These are phyloP conservation scores for Paraphaeosphaeria minitans DNA, from an alignment of 2,329 filamentous ascomycete species.

Conservation along the genomic window DNA sequence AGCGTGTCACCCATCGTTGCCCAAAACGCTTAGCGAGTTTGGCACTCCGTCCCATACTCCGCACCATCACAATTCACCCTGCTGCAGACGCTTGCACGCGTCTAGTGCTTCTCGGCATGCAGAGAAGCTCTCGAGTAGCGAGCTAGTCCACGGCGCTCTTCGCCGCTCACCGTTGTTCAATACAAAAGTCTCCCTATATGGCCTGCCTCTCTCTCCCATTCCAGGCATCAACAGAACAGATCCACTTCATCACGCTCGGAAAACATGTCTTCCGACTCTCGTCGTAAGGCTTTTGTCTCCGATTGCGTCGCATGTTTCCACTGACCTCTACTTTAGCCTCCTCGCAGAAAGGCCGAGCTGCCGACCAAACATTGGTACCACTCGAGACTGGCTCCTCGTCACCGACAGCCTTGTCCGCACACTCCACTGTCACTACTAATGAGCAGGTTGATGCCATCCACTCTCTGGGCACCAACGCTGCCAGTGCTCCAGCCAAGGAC, in stretches of 20 bases:
- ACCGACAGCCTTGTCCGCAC: constrained; percentile 27
- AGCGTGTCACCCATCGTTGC: constrained; percentile 6
- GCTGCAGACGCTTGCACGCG: constrained; percentile 13
- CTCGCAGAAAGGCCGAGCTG: constrained; percentile 34
- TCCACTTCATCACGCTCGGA: constrained; percentile 29
- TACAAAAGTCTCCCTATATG: constrained; percentile 34
- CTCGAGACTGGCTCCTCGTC: constrained; percentile 24
- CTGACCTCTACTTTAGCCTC: constrained; percentile 38
- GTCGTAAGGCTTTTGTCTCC: constrained; percentile 34
- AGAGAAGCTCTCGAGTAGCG: constrained; percentile 17
- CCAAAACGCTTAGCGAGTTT: constrained; percentile 38
- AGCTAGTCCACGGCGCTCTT: constrained; percentile 16
- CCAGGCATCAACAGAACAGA: constrained; percentile 31
- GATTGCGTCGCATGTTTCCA: constrained; percentile 19
- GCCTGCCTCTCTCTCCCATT: constrained; percentile 27
- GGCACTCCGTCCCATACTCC: constrained; percentile 26
- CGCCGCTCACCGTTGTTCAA: constrained; percentile 37
- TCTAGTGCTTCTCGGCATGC: constrained; percentile 12
- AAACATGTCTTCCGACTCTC: constrained; percentile 40
- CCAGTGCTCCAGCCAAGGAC: constrained; percentile 16
- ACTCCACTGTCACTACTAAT: constrained; percentile 26
- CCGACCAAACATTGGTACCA: constrained; percentile 36
- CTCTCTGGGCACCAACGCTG: constrained; percentile 25
- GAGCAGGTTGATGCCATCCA: constrained; percentile 33
- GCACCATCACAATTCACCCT: constrained; percentile 18